Conservation (phyloP, 2,329 filamentous ascomycete species). For the Macroventuria anomochaeta region DNA sequence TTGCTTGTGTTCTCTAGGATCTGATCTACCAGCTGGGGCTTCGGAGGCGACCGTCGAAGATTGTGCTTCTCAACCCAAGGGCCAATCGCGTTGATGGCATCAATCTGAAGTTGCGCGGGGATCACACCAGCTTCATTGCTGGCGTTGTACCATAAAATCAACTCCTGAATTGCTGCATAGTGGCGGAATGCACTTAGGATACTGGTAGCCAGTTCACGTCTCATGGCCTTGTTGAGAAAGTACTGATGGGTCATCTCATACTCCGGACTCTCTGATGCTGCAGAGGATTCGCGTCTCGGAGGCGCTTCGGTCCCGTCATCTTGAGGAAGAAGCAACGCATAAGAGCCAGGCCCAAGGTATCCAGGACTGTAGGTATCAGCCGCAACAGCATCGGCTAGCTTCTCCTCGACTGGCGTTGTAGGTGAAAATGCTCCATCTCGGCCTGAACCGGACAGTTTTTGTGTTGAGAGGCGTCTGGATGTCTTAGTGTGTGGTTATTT, state of each 20-base stretch:
- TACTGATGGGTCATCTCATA: slow-evolving; percentile 40
- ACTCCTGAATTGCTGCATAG: slow-evolving; percentile 33
- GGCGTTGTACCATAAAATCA: slow-evolving; percentile 33
- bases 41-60: slow-evolving; percentile 32
- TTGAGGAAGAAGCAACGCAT: slow-evolving; percentile 38
- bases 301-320: slow-evolving; percentile 29
- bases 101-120: slow-evolving; percentile 45
- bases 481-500: background rate
- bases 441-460: slow-evolving; percentile 8
- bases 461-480: slow-evolving; percentile 28
- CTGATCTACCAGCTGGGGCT: slow-evolving; percentile 31
- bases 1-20: slow-evolving; percentile 39
- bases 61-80: slow-evolving; percentile 43
- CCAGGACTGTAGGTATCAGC: slow-evolving; percentile 41
- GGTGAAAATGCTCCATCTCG: slow-evolving; percentile 15
- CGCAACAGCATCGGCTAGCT: slow-evolving; percentile 42
- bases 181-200: slow-evolving; percentile 38
- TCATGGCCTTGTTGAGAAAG: slow-evolving; percentile 39
- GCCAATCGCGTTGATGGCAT: slow-evolving; percentile 40
- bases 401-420: slow-evolving; percentile 24
- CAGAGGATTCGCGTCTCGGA: slow-evolving; percentile 31
- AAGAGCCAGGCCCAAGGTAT: slow-evolving; percentile 45
- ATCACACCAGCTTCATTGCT: slow-evolving; percentile 45
- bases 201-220: slow-evolving; percentile 38
- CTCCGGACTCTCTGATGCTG: slow-evolving; percentile 36